Conservation (phyloP, 805 yeast genomes). For the Kazachstania kunashirensis region DNA sequence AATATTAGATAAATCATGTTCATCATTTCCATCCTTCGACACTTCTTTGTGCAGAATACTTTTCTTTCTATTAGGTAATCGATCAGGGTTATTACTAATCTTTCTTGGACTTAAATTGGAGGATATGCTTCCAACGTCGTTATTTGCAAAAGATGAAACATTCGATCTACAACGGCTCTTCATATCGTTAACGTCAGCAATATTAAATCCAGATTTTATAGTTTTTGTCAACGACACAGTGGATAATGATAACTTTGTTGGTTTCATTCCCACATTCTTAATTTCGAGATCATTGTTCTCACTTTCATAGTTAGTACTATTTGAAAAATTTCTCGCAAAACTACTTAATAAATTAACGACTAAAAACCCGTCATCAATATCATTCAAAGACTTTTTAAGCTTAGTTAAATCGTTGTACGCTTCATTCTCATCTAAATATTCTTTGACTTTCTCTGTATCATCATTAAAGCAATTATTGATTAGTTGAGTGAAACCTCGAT, state of each 20-base stretch:
- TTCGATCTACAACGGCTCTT: slow-evolving; percentile 20
- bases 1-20: background rate
- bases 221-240: background rate
- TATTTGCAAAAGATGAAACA: slow-evolving; percentile 9
- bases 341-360: slow-evolving; percentile 46
- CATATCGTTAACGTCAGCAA: slow-evolving; percentile 4
- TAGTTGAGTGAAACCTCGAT: slow-evolving; percentile 18
- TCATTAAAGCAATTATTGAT: slow-evolving; percentile 14
- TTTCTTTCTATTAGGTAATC: background rate
- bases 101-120: background rate
- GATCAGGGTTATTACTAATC: background rate
- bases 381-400: slow-evolving; percentile 45
- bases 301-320: slow-evolving; percentile 19
- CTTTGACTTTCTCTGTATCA: slow-evolving; percentile 17
- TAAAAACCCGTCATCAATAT: slow-evolving; percentile 57
- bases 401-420: slow-evolving; percentile 34
- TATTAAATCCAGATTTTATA: background rate
- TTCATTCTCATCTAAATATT: slow-evolving; percentile 21
- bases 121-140: background rate
- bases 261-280: background rate
- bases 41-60: background rate
- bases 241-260: background rate
- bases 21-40: background rate
- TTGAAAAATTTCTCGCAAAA: slow-evolving; percentile 30
- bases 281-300: background rate